A percentile compares a stretch with the other conserved stretches of the same genome.
Evolutionary conservation across 257 asterid genomes (phyloP).

Genomic region (Thymus mandschuricus): DNA sequence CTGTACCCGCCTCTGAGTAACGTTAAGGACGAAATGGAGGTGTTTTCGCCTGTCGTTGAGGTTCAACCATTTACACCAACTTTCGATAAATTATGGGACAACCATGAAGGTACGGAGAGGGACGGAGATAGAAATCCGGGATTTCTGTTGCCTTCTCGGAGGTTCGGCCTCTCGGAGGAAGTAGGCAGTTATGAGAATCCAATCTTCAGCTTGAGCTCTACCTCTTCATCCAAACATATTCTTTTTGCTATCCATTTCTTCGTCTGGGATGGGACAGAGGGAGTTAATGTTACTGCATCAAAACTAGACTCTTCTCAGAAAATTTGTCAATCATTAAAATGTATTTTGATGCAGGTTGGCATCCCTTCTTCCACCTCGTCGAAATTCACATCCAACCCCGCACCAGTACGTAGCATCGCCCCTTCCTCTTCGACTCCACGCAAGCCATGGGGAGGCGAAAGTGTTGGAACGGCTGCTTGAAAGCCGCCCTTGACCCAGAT

Average conservation of each 20-base stretch:
- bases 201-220: constrained; percentile 61
- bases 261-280: no score
- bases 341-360: constrained; percentile 60
- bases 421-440: constrained; percentile 71
- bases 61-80: constrained; percentile 93
- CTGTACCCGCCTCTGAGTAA: constrained; percentile 69
- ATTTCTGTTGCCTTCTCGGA: constrained; percentile 58
- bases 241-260: constrained; percentile 9
- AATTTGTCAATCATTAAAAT: background rate
- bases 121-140: constrained; percentile 60
- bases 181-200: constrained; percentile 56
- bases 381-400: constrained; percentile 51
- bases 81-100: constrained; percentile 75
- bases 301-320: no score
- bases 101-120: constrained; percentile 53
- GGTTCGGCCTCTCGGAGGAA: constrained; percentile 67
- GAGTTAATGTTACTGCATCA: no score
- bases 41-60: constrained; percentile 91
- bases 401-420: constrained; percentile 49
- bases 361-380: constrained; percentile 48
- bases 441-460: constrained; percentile 90
- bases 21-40: constrained; percentile 93
- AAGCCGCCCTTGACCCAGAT: no score
- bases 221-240: constrained; percentile 66
- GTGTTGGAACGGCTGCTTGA: constrained; percentile 48